phyloP scores from a whole-genome alignment of 257 asterid genomes.

The Penstemon newberryi region DNA sequence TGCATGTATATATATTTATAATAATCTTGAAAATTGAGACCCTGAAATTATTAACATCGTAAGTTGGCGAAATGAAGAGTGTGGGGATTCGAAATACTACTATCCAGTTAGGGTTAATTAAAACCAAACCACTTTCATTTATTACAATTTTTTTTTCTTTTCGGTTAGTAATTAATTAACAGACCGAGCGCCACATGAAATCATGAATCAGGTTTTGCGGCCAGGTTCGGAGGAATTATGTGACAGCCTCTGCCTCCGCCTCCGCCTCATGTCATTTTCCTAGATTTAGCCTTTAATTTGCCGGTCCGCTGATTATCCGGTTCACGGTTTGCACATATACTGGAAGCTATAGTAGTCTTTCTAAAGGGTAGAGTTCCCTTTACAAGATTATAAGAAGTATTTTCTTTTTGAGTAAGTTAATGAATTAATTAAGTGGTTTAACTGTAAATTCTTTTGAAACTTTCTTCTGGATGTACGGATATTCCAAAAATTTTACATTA shows the following conservation, averaged over 20 bases:
- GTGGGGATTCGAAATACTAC: slow-evolving; percentile 37
- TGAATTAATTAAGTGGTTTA: too few relatives aligned
- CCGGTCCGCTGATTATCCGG: slow-evolving; percentile 35
- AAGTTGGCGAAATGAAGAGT: slow-evolving; percentile 32
- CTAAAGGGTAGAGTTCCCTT: too few relatives aligned
- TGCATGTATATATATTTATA: slow-evolving; percentile 25
- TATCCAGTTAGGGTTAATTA: slow-evolving; percentile 32
- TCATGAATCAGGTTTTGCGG: slow-evolving; percentile 50
- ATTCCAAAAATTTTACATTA: too few relatives aligned
- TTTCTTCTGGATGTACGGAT: too few relatives aligned
- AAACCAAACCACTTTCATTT: not conserved
- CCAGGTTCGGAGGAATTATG: slow-evolving; percentile 40
- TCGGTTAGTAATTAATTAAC: not conserved
- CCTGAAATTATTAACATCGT: slow-evolving; percentile 20
- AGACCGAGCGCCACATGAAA: slow-evolving; percentile 40
- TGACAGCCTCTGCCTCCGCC: slow-evolving; percentile 39
- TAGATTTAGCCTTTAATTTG: not conserved
- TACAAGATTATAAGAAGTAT: too few relatives aligned
- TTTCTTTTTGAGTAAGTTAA: too few relatives aligned
- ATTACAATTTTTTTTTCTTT: not conserved
- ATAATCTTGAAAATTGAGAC: slow-evolving; percentile 42
- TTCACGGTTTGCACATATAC: slow-evolving; percentile 32
- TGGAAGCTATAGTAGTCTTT: not conserved
- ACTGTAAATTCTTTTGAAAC: too few relatives aligned
- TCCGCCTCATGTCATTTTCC: slow-evolving; percentile 23